Evolutionary conservation across 306 rosid species (phyloP), one percentile per base, ranked within the genome.

Genomic region (Vigna trinervia): DNA sequence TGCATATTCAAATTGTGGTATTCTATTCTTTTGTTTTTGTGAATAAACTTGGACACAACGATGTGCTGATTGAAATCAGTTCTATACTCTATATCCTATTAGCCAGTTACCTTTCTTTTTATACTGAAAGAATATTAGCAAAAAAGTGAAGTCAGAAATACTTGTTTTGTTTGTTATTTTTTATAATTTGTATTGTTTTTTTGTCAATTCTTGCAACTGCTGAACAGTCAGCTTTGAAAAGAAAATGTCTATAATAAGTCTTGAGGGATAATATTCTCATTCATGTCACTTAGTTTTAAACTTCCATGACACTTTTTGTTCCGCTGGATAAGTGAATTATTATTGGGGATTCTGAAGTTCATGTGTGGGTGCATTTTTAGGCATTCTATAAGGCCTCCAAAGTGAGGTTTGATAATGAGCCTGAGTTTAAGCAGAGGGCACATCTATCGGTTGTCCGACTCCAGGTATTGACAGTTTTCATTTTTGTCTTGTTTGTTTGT

Each of bases 321-420:
- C 12, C 50, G 2, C 12, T 41, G 46, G 12, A 41, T 41, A 41
- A 8, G 46, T 45, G 14, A 45, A 45, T 45, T 45, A 45, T 45
- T 45, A 73, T 9, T 41, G 2, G 46, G 10, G 46, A 41, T 41
- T 41, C 46, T 41, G 46, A 41, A 80, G 59, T 69, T 80, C 59
- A 30, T 77, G 57, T 45, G 46, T 78, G 59, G 30, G 36, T 69
- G 68, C 59, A 23, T 69, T 77, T 81, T 57, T 71, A 92, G 99
- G 80, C 86, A 78, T 89, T 96, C 83, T 96, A 92, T 79, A 96
- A 92, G 90, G 94, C 91, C 43, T 91, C 99, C 60, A 92, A 92
- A 81, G 76, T 70, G 89, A 96, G 87, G 76, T 96, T 92, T 54
- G 98, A 92, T 73, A 84, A 78, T 56, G 99, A 96, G 85, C 84